Evolutionary conservation across 208 protist species (phyloP).

Genomic region (Balamuthia mandrillaris): DNA sequence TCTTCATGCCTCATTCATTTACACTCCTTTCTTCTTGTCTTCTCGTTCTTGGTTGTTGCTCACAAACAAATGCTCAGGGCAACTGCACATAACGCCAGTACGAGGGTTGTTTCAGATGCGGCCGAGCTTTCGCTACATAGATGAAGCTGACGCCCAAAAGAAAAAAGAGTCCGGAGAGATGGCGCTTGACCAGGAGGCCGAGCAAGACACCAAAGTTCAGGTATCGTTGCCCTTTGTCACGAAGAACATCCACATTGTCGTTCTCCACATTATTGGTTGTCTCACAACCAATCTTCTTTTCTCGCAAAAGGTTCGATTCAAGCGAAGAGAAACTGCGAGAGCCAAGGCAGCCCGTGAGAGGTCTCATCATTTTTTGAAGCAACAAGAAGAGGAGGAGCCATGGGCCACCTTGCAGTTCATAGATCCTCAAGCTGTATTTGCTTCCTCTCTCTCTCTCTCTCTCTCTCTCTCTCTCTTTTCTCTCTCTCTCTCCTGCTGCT

Average conservation of each 20-base stretch:
- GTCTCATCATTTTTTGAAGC: conserved; percentile 1
- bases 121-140: conserved; percentile 18
- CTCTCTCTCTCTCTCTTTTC: too few relatives aligned
- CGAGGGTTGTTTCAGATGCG: conserved; percentile 17
- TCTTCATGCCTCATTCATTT: neutral
- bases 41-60: too few relatives aligned
- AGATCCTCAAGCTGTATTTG: neutral
- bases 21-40: neutral
- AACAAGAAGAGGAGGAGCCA: neutral
- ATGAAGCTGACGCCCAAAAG: neutral
- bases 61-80: neutral
- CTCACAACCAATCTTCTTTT: too few relatives aligned
- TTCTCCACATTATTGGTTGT: too few relatives aligned
- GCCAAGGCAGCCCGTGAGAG: neutral
- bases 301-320: neutral
- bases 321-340: neutral
- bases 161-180: neutral
- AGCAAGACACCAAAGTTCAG: conserved; percentile 13
- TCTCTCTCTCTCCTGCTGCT: neutral
- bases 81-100: conserved; percentile 25
- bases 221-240: neutral
- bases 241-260: neutral
- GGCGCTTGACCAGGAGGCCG: neutral
- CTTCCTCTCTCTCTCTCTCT: too few relatives aligned
- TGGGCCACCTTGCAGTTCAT: conserved; percentile 4